Percentiles rank a stretch among this genome's conserved stretches.
These are phyloP conservation scores for Bruguiera sexangula DNA, from an alignment of 345 rosid species.

Conservation along the genomic window DNA sequence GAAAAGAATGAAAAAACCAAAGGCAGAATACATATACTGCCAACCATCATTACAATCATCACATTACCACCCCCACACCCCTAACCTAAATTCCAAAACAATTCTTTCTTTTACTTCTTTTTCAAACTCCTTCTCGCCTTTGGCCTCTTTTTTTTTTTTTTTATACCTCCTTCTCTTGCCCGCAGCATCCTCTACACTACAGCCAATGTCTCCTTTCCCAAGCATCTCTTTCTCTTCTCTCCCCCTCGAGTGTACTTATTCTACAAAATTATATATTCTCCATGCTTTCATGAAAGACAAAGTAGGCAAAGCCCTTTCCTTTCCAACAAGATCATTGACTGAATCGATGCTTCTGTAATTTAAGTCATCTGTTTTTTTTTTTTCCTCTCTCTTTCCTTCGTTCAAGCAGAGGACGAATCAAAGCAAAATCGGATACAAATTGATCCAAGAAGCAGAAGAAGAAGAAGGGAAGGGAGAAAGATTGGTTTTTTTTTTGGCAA, in stretches of 20 bases:
- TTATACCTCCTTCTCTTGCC: conserved; percentile 21
- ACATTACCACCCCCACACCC: conserved; percentile 29
- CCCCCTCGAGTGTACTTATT: conserved; percentile 8
- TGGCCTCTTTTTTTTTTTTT: conserved; percentile 30
- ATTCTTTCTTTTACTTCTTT: conserved; percentile 26
- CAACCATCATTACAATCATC: conserved; percentile 40
- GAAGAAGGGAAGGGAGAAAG: neutral
- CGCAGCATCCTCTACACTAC: conserved; percentile 15
- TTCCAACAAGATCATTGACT: conserved; percentile 13
- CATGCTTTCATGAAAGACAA: neutral
- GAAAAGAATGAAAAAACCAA: conserved; percentile 6
- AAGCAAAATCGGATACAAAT: conserved; percentile 1
- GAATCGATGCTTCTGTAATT: conserved; percentile 13
- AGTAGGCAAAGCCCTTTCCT: conserved; percentile 15
- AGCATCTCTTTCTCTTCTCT: conserved; percentile 8
- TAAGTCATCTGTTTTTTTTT: conserved; percentile 11
- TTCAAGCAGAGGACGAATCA: neutral
- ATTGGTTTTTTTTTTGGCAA: conserved; percentile 2
- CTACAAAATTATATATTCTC: neutral
- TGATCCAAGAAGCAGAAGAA: conserved; percentile 12
- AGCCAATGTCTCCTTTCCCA: conserved; percentile 14
- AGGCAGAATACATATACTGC: conserved; percentile 9
- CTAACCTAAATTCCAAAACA: conserved; percentile 29
- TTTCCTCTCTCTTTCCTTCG: conserved; percentile 6
- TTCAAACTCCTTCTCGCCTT: conserved; percentile 25